Evolutionary conservation across 108 stramenopile species (phyloP), one percentile per base, ranked within the genome.

Genomic region (Chaetoceros tenuissimus): DNA sequence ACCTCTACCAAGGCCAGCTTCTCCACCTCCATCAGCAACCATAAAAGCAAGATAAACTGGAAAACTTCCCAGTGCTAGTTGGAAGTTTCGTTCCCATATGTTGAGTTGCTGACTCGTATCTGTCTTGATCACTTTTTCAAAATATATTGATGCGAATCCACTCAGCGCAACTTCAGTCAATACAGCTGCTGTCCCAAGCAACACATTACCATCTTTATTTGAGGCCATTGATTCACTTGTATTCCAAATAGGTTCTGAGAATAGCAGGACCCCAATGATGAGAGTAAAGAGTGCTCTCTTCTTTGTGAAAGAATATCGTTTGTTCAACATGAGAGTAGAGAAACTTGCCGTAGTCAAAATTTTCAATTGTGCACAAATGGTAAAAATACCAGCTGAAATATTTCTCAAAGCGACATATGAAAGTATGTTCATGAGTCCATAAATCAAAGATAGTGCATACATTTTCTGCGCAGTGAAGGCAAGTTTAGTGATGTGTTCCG

Each of bases 41-140:
- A 91, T 80, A 58, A 91, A 87, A 43, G 55, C 17, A 23, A 88
- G 24, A 57, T 84, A 88, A 22, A 88, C 79, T 10, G 83, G 83
- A 30, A 82, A 71, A 27, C 80, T 82, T 29, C 73, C 68, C 30
- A 88, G 59, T 21, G 87, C 80, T 49, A 88, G 53, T 67, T 96
- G 95, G 64, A 90, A 94, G 67, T 96, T 96, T 22, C 95, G 82
- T 66, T 94, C 91, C 90, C 90, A 96, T 47, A 96, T 89, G 25
- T 71, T 71, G 48, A 96, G 48, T 13, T 13, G 5, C 53, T 81
- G 73, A 55, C 83, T 69, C 1, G 83, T 68, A 51, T 88, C 87
- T 20, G 63, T 78, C 61, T 84, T 88, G 52, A 96, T 75, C 30
- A 92, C 90, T 70, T 92, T 94, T 74, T 96, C 94, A 65, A 97